Evolutionary conservation across 2,329 filamentous ascomycete genomes (phyloP), one percentile per base, ranked within the genome.

Genomic region (Ophiostoma piceae): DNA sequence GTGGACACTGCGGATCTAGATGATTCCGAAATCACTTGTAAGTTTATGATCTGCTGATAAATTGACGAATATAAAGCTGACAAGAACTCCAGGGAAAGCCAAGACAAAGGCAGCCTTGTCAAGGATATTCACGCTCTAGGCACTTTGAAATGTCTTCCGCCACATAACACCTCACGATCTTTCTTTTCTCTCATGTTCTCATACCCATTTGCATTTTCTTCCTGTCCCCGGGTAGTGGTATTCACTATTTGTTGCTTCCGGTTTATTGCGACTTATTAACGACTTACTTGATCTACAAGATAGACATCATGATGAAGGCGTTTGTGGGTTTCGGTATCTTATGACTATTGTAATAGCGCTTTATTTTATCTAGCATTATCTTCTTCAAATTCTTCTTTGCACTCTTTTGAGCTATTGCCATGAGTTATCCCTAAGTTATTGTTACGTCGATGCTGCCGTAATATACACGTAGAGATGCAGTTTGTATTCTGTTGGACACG

Each of bases 1-100:
- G 72, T 75, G 22, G 74, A 72, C 19, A 67, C 72, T 62, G 65
- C 11, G 35, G 71, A n/a, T 66, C 70, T 67, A 72, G 26, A 68
- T 39, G 62, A 37, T 22, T 11, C 19, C 6, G 35, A 41, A 2
- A 11, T 12, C 8, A 29, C 54, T 5, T 54, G 26, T 41, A n/a
- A 67, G 66, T 67, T 67, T 14, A 3, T 14, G 39, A 62, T 19
- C 2, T 35, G 4, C 2, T 16, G 12, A 22, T 37, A 16, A 8
- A 16, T 11, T 9, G 32, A 16, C 19, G 26, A 16, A 35, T 32
- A 9, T 64, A n/a, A n/a, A 47, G 16, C 62, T 65, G 62, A 65
- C 62, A 32, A 9, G 6, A 19, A 9, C 6, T 3, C 32, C 7
- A 70, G 69, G 69, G 69, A 70, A 66, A 66, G 19, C 32, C 9